Percentiles rank a stretch among this genome's conserved stretches.
phyloP scores from a whole-genome alignment of 345 rosid species.

The Heritiera littoralis region DNA sequence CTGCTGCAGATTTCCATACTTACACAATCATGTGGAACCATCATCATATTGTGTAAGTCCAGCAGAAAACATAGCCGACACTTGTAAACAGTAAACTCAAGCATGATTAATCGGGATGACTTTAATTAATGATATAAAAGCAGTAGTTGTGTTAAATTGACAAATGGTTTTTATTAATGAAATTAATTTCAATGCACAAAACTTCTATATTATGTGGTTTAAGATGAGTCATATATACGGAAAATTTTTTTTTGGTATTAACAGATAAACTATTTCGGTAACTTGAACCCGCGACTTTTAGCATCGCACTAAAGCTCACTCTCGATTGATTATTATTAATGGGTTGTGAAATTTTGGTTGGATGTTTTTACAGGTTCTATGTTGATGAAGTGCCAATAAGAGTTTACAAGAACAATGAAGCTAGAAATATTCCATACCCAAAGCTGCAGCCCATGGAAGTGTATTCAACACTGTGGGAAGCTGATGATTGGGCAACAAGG shows the following conservation, averaged over 20 bases:
- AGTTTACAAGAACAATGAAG: constrained; percentile 84
- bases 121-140: not conserved
- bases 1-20: constrained; percentile 68
- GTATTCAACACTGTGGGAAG: constrained; percentile 93
- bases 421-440: constrained; percentile 64
- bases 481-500: constrained; percentile 98
- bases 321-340: not conserved
- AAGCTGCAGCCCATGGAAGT: constrained; percentile 81
- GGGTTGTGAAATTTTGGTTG: not conserved
- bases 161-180: not conserved
- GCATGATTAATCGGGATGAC: not conserved
- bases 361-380: constrained; percentile 47
- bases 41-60: constrained; percentile 65
- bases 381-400: constrained; percentile 86
- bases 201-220: too few relatives aligned
- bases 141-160: not conserved
- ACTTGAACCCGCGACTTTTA: too few relatives aligned
- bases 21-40: constrained; percentile 80
- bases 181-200: too few relatives aligned
- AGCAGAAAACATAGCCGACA: not conserved
- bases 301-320: too few relatives aligned
- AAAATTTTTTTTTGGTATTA: too few relatives aligned
- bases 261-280: too few relatives aligned
- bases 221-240: too few relatives aligned
- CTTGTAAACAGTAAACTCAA: not conserved